Percentiles rank a stretch among this genome's conserved stretches.
These are phyloP conservation scores for Plasmodium relictum DNA, from an alignment of 169 alveolate genomes.

Conservation along the genomic window DNA sequence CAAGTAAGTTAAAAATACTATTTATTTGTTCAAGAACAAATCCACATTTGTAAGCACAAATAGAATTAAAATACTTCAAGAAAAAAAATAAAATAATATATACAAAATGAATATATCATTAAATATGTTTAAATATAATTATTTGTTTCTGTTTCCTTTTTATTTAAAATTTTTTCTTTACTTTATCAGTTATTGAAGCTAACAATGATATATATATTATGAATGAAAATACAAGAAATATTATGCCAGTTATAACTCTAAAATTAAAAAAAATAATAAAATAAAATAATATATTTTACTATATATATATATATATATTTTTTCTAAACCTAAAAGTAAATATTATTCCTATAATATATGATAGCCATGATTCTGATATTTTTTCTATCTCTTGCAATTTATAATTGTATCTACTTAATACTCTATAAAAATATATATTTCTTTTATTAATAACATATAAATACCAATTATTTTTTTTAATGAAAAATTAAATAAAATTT, in stretches of 20 bases:
- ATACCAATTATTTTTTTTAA: background rate
- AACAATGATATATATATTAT: conserved; percentile 79
- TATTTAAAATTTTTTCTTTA: background rate
- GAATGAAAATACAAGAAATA: conserved; percentile 76
- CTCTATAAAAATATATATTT: conserved; percentile 52
- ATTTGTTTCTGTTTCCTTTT: background rate
- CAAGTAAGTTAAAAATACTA: conserved; percentile 64
- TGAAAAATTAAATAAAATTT: background rate
- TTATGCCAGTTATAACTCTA: conserved; percentile 81
- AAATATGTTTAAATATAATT: background rate
- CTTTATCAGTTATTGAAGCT: conserved; percentile 70
- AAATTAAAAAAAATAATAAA: conserved; percentile 63
- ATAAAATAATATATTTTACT: background rate
- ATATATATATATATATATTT: background rate
- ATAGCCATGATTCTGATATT: conserved; percentile 70
- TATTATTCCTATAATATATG: conserved; percentile 65
- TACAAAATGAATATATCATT: background rate
- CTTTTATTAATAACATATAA: too few species aligned
- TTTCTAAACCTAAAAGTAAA: conserved; percentile 41
- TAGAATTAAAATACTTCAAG: conserved; percentile 76
- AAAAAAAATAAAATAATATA: background rate
- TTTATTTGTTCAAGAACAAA: conserved; percentile 82
- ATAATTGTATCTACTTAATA: conserved; percentile 79
- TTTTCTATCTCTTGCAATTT: conserved; percentile 77
- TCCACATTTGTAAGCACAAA: conserved; percentile 84